Evolutionary conservation across 2,329 filamentous ascomycete genomes (phyloP).

Genomic region (Ophiocordyceps camponoti-leonardi): DNA sequence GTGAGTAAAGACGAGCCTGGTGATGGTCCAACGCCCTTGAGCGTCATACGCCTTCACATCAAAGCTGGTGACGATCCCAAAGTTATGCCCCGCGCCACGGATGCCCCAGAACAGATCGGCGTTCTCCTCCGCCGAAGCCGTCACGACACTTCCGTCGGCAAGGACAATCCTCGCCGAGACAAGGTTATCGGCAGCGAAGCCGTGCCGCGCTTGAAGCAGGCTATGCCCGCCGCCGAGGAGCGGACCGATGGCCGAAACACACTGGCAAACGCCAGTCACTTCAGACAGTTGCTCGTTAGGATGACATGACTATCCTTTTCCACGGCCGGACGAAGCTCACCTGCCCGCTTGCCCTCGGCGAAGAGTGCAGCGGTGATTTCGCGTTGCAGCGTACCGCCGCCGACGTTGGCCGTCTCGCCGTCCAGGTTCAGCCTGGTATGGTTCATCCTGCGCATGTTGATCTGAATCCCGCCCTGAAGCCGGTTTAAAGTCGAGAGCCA

Average conservation of each 20-base stretch:
- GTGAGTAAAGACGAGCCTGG: background rate
- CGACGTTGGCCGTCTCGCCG: conserved; percentile 1
- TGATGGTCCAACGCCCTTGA: background rate
- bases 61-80: conserved; percentile 14
- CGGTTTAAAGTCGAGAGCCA: conserved; percentile 1
- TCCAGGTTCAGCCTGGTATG: background rate
- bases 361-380: conserved; percentile 2
- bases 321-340: background rate
- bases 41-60: conserved; percentile 12
- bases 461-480: conserved; percentile 3
- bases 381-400: conserved; percentile 3
- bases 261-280: background rate
- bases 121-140: conserved; percentile 7
- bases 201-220: conserved; percentile 3
- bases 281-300: background rate
- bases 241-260: conserved; percentile 1
- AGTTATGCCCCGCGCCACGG: conserved; percentile 14
- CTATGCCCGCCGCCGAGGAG: conserved; percentile 1
- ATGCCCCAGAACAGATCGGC: conserved; percentile 18
- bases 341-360: conserved; percentile 1
- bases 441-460: conserved; percentile 5
- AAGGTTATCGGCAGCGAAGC: conserved; percentile 15
- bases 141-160: conserved; percentile 10
- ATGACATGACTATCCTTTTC: background rate
- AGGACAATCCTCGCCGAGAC: conserved; percentile 14